These are phyloP conservation scores for Aureobasidium uvarum DNA, from an alignment of 2,329 filamentous ascomycete species.

Conservation along the genomic window DNA sequence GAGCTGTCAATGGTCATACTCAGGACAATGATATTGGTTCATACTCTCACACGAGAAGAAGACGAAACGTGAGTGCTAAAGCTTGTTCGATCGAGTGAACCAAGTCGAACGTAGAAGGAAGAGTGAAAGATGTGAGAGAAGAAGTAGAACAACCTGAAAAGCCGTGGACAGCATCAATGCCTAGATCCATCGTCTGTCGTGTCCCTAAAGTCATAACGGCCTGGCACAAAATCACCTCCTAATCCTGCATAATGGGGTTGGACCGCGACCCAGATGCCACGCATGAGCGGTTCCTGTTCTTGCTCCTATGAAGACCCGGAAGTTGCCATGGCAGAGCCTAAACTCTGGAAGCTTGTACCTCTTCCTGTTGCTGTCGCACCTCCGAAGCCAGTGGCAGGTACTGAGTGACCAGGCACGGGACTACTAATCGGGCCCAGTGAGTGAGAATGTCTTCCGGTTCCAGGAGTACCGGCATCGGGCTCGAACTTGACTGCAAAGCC, in stretches of 20 bases:
- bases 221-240: background rate
- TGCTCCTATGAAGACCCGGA: conserved; percentile 10
- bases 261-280: background rate
- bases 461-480: conserved; percentile 34
- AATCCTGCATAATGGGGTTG: background rate
- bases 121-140: background rate
- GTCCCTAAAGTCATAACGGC: background rate
- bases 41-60: background rate
- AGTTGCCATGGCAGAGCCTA: conserved; percentile 20
- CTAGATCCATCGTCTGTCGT: background rate
- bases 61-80: background rate
- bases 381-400: conserved; percentile 35
- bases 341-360: conserved; percentile 22
- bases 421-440: conserved; percentile 51
- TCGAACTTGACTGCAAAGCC: conserved; percentile 47
- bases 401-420: conserved; percentile 46
- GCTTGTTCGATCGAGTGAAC: background rate
- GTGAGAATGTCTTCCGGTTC: conserved; percentile 33
- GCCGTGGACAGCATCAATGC: background rate
- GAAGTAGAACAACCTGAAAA: background rate
- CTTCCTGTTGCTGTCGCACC: conserved; percentile 2
- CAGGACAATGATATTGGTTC: background rate
- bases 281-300: background rate
- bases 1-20: background rate
- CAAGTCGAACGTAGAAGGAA: background rate